These are phyloP conservation scores for Drechslerella dactyloides DNA, from an alignment of 2,329 filamentous ascomycete genomes.

Conservation along the genomic window DNA sequence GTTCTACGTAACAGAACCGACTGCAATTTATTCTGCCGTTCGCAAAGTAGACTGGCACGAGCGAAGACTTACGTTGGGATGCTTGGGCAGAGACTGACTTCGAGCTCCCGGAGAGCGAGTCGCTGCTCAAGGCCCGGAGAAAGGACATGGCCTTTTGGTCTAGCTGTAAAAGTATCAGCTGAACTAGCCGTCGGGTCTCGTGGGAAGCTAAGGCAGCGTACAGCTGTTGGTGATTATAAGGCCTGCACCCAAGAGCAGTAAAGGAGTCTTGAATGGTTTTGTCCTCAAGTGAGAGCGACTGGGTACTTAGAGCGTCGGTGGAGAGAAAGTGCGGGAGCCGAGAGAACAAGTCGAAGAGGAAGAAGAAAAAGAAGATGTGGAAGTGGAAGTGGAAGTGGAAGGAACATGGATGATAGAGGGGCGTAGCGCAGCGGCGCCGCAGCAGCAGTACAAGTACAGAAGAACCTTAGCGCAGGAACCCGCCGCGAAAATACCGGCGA, in stretches of 20 bases:
- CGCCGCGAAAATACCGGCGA: too few species aligned
- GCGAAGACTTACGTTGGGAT: conserved; percentile 16
- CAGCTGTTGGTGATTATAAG: too few species aligned
- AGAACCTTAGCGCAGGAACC: too few species aligned
- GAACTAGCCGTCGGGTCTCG: too few species aligned
- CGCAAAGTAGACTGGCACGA: too few species aligned
- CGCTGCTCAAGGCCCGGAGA: conserved; percentile 44
- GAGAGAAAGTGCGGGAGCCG: not conserved
- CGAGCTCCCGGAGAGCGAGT: conserved; percentile 22
- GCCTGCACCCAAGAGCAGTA: too few species aligned
- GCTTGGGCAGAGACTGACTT: conserved; percentile 25
- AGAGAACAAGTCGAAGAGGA: not conserved
- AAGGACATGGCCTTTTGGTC: conserved; percentile 28
- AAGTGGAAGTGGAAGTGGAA: not conserved
- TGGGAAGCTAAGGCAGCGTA: too few species aligned
- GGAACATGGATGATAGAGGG: not conserved
- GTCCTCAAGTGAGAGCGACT: not conserved
- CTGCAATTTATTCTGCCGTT: not conserved
- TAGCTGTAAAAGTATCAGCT: not conserved
- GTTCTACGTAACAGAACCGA: too few species aligned
- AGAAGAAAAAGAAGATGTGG: not conserved
- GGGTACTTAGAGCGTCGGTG: not conserved
- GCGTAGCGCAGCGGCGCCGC: not conserved
- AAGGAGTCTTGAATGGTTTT: too few species aligned
- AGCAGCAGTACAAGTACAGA: not conserved